Evolutionary conservation across 1,284 basidiomycete genomes (phyloP), one percentile per base, ranked within the genome.

Genomic region (Lentinula novae-zelandiae): DNA sequence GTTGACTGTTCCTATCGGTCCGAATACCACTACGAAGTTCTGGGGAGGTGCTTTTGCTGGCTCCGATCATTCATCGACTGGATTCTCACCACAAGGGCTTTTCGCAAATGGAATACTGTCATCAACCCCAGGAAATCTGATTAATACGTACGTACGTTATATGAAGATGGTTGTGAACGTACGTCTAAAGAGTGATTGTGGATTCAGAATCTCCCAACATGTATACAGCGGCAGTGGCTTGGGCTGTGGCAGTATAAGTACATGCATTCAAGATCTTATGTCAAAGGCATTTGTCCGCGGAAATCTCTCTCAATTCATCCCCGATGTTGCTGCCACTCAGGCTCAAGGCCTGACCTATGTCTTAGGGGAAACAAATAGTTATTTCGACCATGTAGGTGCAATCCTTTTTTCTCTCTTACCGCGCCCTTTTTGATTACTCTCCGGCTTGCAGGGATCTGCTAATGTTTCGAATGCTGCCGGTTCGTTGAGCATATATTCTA

Each of bases 401-500:
- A 13, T 38, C 33, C 12, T 56, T 12, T 27, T 5, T 39, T 49
- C 44, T 20, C 33, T 48, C 27, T 1, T 46, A 2, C 60, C 20
- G 22, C 55, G 44, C 17, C 53, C 52, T 54, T 51, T 54, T 33
- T 22, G 58, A 53, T 27, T 36, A 53, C 50, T 65, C 54, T n/a
- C 12, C 72, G 69, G 61, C 67, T 70, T 56, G 76, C 42, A 76
- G 75, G 87, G 89, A 60, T 81, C 84, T 10, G 84, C 87, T 33
- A 83, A 82, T 5, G 82, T 89, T 13, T 87, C 85, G 69, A 85
- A 90, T 66, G 82, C 83, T 0, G 89, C 83, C 20, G 62, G 61
- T 58, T 46, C 1, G 44, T 46, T 27, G 17, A 22, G 15, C 20
- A 3, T 46, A 46, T 22, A 22, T 42, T 51, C 42, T 27, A 7